phyloP scores from a whole-genome alignment of 2,329 filamentous ascomycete species.

The Phyllosticta citrichinensis region DNA sequence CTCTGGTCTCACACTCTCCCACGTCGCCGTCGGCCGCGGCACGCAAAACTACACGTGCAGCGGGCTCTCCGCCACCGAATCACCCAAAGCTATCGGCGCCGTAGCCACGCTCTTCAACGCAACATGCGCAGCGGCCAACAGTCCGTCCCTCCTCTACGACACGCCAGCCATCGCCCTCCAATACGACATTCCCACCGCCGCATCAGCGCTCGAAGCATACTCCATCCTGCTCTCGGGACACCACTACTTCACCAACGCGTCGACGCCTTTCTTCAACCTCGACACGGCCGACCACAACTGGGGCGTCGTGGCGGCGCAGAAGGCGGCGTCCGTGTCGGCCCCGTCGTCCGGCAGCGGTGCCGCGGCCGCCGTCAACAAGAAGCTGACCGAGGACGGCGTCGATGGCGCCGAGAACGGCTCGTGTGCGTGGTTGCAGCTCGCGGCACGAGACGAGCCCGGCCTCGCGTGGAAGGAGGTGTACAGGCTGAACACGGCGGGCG shows the following conservation, averaged over 20 bases:
- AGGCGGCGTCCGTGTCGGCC: slow-evolving; percentile 51
- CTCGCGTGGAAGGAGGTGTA: slow-evolving; percentile 63
- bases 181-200: slow-evolving; percentile 45
- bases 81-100: slow-evolving; percentile 60
- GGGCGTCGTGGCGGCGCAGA: slow-evolving; percentile 55
- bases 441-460: slow-evolving; percentile 29
- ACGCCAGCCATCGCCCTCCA: slow-evolving; percentile 60
- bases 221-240: slow-evolving; percentile 59
- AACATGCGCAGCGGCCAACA: slow-evolving; percentile 63
- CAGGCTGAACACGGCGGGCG: slow-evolving; percentile 74
- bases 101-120: slow-evolving; percentile 80
- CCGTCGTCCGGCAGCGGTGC: slow-evolving; percentile 44
- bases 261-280: slow-evolving; percentile 73
- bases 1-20: slow-evolving; percentile 53
- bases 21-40: slow-evolving; percentile 78
- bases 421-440: slow-evolving; percentile 73
- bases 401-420: slow-evolving; percentile 40
- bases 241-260: slow-evolving; percentile 67
- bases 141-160: slow-evolving; percentile 54
- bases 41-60: slow-evolving; percentile 92
- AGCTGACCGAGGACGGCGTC: not conserved
- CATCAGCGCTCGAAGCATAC: slow-evolving; percentile 40
- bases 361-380: slow-evolving; percentile 15
- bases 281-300: slow-evolving; percentile 43
- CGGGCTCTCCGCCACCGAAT: slow-evolving; percentile 43